phyloP scores from a whole-genome alignment of 768 basidiomycete genomes.

The Nevesoporus exiguus region DNA sequence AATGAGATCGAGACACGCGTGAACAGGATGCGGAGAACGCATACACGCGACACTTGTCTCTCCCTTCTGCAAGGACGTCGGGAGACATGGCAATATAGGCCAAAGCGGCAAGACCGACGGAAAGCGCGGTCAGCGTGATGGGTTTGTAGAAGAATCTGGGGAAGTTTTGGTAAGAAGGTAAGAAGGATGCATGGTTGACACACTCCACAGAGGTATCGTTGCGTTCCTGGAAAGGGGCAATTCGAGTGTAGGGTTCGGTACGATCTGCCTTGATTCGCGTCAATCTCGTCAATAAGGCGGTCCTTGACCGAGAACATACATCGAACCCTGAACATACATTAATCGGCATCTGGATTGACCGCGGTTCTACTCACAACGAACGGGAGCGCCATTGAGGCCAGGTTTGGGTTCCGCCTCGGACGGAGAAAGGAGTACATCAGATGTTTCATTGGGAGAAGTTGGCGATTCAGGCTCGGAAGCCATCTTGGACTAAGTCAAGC shows the following conservation, averaged over 20 bases:
- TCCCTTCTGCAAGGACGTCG: constrained; percentile 80
- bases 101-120: constrained; percentile 60
- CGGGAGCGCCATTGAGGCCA: constrained; percentile 69
- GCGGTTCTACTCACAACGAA: constrained; percentile 62
- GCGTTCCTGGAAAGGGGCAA: constrained; percentile 79
- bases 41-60: constrained; percentile 78
- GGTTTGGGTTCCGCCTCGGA: constrained; percentile 65
- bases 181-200: constrained; percentile 19
- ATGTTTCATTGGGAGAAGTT: constrained; percentile 55
- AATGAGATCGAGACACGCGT: not conserved
- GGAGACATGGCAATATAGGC: constrained; percentile 82
- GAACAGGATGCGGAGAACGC: constrained; percentile 23
- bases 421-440: constrained; percentile 48
- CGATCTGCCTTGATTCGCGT: constrained; percentile 62
- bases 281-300: constrained; percentile 16
- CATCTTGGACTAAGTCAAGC: constrained; percentile 11
- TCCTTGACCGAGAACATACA: constrained; percentile 48
- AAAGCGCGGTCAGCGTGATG: constrained; percentile 71
- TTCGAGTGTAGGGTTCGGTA: constrained; percentile 79
- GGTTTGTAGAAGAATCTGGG: constrained; percentile 86
- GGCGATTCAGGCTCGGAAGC: constrained; percentile 26
- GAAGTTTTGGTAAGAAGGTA: constrained; percentile 4
- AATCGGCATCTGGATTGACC: not conserved
- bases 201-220: constrained; percentile 83
- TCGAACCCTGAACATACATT: constrained; percentile 64